These are phyloP conservation scores for Acarospora socialis DNA, from an alignment of 2,329 filamentous ascomycete species.

Conservation along the genomic window DNA sequence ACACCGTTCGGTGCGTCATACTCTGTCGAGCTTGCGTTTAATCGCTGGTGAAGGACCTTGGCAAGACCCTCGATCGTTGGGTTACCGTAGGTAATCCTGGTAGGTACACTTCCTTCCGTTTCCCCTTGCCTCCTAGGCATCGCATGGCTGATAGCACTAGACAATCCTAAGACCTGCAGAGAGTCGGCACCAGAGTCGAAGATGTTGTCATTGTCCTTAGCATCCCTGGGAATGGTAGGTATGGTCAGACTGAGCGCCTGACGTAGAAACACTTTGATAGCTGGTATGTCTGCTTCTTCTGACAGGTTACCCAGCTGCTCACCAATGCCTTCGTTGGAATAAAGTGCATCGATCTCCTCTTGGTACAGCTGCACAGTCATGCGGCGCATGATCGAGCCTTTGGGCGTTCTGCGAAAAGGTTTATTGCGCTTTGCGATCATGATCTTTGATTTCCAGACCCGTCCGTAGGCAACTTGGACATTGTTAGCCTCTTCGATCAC, in stretches of 20 bases:
- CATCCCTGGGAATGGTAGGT: neutral
- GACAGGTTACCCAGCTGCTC: slow-evolving; percentile 4
- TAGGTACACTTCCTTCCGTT: no score
- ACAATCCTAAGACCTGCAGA: slow-evolving; percentile 7
- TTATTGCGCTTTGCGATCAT: slow-evolving; percentile 6
- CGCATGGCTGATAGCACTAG: no score
- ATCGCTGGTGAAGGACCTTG: slow-evolving; percentile 7
- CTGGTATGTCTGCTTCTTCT: slow-evolving; percentile 2
- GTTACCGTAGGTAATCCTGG: slow-evolving; percentile 9
- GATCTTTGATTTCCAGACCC: slow-evolving; percentile 9
- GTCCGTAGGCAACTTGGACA: slow-evolving; percentile 9
- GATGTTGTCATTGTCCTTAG: slow-evolving; percentile 9
- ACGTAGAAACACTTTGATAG: no score
- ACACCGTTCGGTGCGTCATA: no score
- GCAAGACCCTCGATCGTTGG: slow-evolving; percentile 7
- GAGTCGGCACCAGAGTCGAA: slow-evolving; percentile 12
- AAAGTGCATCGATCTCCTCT: slow-evolving; percentile 9
- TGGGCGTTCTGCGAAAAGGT: slow-evolving; percentile 9
- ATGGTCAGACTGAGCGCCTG: no score
- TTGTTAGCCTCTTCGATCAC: slow-evolving; percentile 10
- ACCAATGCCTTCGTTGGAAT: slow-evolving; percentile 6
- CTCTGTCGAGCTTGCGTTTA: no score
- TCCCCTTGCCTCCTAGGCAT: no score
- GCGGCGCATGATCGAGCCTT: slow-evolving; percentile 12
- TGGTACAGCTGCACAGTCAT: slow-evolving; percentile 9